A percentile compares a stretch with the other conserved stretches of the same genome.
Conservation (phyloP, 2,329 filamentous ascomycete species). For the Epichloe aotearoae region DNA sequence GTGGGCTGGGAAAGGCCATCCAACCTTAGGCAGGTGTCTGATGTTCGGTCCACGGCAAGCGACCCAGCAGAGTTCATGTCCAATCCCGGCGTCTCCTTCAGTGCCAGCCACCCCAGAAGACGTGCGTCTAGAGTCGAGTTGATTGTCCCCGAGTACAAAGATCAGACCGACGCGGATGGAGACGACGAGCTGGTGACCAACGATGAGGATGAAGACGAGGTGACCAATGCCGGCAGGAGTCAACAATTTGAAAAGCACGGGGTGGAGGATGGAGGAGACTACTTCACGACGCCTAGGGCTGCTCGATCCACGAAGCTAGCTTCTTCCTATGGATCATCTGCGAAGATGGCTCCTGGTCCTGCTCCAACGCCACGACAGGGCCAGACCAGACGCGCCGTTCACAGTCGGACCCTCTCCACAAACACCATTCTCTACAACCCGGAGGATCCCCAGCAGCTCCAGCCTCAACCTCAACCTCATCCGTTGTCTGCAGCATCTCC, state of each 20-base stretch:
- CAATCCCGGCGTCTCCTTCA: slow-evolving; percentile 27
- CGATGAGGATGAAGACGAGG: slow-evolving; percentile 53
- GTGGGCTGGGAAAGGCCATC: slow-evolving; percentile 34
- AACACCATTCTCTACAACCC: slow-evolving; percentile 81
- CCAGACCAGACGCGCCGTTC: slow-evolving; percentile 30
- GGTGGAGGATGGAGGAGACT: slow-evolving; percentile 29
- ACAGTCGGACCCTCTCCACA: slow-evolving; percentile 63
- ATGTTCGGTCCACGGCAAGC: slow-evolving; percentile 46
- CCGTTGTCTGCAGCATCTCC: slow-evolving; percentile 33
- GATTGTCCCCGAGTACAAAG: slow-evolving; percentile 29
- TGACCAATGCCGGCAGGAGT: slow-evolving; percentile 27
- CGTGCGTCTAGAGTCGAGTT: slow-evolving; percentile 26
- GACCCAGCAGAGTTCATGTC: slow-evolving; percentile 52
- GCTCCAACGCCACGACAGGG: slow-evolving; percentile 19
- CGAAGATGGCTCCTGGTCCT: slow-evolving; percentile 13
- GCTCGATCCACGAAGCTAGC: slow-evolving; percentile 25
- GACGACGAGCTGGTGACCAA: slow-evolving; percentile 84
- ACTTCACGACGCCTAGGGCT: slow-evolving; percentile 40
- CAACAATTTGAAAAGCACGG: slow-evolving; percentile 14
- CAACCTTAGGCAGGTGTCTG: slow-evolving; percentile 37
- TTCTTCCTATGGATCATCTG: slow-evolving; percentile 21
- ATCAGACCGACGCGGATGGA: slow-evolving; percentile 70
- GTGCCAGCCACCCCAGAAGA: slow-evolving; percentile 13
- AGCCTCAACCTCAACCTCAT: slow-evolving; percentile 14
- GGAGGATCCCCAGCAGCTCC: slow-evolving; percentile 27